Base-by-base conservation (phyloP, 495 filamentous ascomycete genomes). In the Darksidea phi region DNA sequence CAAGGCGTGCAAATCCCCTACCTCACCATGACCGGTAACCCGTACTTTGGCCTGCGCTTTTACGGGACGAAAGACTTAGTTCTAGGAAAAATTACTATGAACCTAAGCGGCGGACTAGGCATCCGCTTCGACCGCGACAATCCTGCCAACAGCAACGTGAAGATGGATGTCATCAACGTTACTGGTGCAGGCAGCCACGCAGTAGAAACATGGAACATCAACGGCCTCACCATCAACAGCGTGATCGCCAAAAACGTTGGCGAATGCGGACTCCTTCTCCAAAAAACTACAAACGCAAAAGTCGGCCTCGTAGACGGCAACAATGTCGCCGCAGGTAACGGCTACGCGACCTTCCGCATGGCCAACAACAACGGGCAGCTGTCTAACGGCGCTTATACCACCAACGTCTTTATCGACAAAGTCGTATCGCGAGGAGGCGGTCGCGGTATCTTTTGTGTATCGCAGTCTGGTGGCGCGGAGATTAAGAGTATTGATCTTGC, bases 161-260 rank as follows among this genome's bases (percentile, higher is more conserved):
- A 67, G 21, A 76, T 79, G 72, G 77, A 73, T 51, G 62, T 59
- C 42, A 75, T 79, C 66, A 71, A 26, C 17, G 72, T 76, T n/a
- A 76, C 72, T 3, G 74, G 76, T 0, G 75, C 76, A 1, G 71
- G 74, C 15, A 75, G 73, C 52, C 77, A 79, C 54, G 73, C 72
- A 7, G 76, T 79, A 1, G 77, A 79, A 69, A 75, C 74, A 0
- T 79, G 75, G 75, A 79, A 79, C 38, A 77, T 79, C 52, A 70
- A 78, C 45, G 74, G 73, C 6, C 68, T 79, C 6, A 66, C 60
- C 1, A 72, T 79, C 65, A 70, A 68, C 57, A 48, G 66, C 36
- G 77, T 79, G 7, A 72, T 77, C 34, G 77, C 77, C 10, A 63
- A 65, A 10, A 69, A 79, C 53, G 76, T 78, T 6, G 75, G 74